Base-by-base conservation (phyloP, 768 basidiomycete species). In the Suillus subluteus region DNA sequence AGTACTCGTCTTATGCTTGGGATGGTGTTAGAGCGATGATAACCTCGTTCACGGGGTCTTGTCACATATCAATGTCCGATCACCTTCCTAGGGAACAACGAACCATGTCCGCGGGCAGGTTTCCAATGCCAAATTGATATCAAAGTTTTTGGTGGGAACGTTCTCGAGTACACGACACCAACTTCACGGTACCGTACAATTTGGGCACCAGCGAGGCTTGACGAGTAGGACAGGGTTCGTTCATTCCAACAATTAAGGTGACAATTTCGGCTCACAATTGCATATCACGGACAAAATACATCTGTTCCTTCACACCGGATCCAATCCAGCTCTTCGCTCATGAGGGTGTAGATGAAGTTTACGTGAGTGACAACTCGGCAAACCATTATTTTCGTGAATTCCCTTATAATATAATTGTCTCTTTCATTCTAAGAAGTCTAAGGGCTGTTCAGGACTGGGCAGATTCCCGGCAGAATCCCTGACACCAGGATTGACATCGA, bases 391-490 rank as follows among this genome's bases (percentile, higher is more conserved):
- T 38, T 38, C 0, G 30, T 32, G 8, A 12, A 55, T 55, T 55
- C 30, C 54, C 18, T 18, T 11, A 26, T 26, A 26, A 26, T 54
- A 9, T 3, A 26, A 38, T 26, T 41, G 8, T 40, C 23, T 40
- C 58, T 35, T 30, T 40, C 23, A 59, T 26, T 41, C 58, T 41
- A 16, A 59, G n/a, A 38, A 40, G 13, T 26, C 26, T 26, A 1
- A 32, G n/a, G 30, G 54, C 30, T 16, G 18, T 21, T 35, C 32
- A 35, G 54, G 54, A 55, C 30, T 32, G 9, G 7, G 15, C 37
- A 58, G 37, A 58, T 18, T 23, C 40, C 58, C 58, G 7, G 15
- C 37, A 58, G 37, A 58, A 26, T 23, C 40, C 58, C 58, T 59
- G 23, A 8, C 4, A 18, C 58, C 38, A 23, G 38, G 40, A 40